These are phyloP conservation scores for Spinacia oleracea DNA, from an alignment of 179 eudicot genomes.

Conservation along the genomic window DNA sequence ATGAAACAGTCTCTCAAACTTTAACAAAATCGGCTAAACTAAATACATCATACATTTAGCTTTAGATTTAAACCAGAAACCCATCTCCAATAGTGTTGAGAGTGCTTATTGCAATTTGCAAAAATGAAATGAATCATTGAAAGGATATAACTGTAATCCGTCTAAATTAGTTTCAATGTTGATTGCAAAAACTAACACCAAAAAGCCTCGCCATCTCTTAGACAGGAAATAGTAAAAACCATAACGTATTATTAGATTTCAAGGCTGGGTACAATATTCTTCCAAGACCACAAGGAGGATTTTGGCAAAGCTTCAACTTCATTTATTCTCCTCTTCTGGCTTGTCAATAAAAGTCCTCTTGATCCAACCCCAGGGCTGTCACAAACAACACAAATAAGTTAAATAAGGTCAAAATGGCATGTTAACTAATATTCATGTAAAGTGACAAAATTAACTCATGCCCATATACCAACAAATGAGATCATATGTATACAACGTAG, in stretches of 20 bases:
- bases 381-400: neutral
- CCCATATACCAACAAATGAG: neutral
- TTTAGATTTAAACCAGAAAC: too few relatives aligned
- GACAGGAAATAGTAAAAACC: slow-evolving; percentile 7
- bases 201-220: slow-evolving; percentile 17
- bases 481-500: neutral
- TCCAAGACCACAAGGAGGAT: neutral
- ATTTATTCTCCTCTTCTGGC: slow-evolving; percentile 28
- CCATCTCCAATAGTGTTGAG: neutral
- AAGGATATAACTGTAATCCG: neutral
- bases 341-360: slow-evolving; percentile 37
- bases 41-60: neutral
- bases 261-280: slow-evolving; percentile 21
- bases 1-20: neutral
- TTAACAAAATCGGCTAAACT: neutral
- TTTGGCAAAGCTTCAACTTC: slow-evolving; percentile 3
- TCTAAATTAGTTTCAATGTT: slow-evolving; percentile 18
- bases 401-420: neutral
- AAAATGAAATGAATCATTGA: neutral
- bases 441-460: neutral
- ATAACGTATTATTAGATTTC: slow-evolving; percentile 26
- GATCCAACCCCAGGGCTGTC: slow-evolving; percentile 40
- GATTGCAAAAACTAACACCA: slow-evolving; percentile 10
- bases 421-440: too few relatives aligned
- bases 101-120: neutral